phyloP scores from a whole-genome alignment of 78 protist species.

The Planoprotostelium fungivorum region DNA sequence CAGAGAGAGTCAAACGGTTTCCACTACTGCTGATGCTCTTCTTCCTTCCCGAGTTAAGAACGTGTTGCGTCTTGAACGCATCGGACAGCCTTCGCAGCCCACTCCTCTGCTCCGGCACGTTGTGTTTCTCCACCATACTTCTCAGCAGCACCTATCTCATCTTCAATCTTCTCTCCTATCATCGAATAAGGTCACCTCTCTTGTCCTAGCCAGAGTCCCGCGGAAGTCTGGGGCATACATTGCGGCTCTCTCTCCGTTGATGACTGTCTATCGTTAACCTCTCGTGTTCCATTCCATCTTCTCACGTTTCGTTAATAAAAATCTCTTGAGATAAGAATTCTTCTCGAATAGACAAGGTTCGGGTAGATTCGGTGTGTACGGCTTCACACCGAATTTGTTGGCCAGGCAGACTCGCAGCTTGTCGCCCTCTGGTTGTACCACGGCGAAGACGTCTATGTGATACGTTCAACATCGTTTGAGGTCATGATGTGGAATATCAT shows the following conservation, averaged over 20 bases:
- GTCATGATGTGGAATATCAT: too few species aligned
- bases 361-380: not conserved
- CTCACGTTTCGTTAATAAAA: not conserved
- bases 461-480: too few species aligned
- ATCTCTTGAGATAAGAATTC: not conserved
- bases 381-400: not conserved
- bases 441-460: not conserved
- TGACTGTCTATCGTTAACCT: not conserved
- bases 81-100: not conserved
- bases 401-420: not conserved
- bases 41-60: too few species aligned
- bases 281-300: too few species aligned
- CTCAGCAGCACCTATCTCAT: not conserved
- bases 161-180: not conserved
- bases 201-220: not conserved
- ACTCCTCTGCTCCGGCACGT: not conserved
- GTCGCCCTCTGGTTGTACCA: not conserved
- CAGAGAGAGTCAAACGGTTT: too few species aligned
- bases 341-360: not conserved
- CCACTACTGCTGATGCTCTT: too few species aligned
- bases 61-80: slow-evolving; percentile 2
- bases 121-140: not conserved
- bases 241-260: not conserved
- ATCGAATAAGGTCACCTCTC: not conserved
- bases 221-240: not conserved